Evolutionary conservation across 345 rosid genomes (phyloP).

Genomic region (Mercurialis annua): DNA sequence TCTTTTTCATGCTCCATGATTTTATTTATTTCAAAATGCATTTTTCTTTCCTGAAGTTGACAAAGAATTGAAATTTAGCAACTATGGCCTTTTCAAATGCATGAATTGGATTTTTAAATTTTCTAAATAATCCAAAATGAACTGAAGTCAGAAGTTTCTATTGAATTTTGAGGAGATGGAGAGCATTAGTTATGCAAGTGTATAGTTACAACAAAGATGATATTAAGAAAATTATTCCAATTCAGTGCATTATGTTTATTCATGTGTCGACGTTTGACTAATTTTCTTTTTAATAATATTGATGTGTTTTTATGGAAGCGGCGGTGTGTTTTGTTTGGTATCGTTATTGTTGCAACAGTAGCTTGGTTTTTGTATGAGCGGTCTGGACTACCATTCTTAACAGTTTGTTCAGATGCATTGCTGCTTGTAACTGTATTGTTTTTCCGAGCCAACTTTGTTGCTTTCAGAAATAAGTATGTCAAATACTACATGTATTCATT

Average conservation of each 20-base stretch:
- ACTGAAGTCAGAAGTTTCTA: too few species aligned
- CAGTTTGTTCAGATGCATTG: conserved; percentile 76
- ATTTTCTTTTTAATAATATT: conserved; percentile 27
- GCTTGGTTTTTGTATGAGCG: conserved; percentile 77
- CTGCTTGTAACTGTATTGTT: conserved; percentile 51
- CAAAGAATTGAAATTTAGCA: too few species aligned
- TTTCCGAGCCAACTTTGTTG: conserved; percentile 61
- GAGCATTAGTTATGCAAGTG: too few species aligned
- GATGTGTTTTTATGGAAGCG: conserved; percentile 80
- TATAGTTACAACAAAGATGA: too few species aligned
- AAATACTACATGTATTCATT: conserved; percentile 1
- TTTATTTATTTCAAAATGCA: too few species aligned
- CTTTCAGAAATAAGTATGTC: conserved; percentile 51
- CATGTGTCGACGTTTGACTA: neutral
- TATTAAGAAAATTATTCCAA: neutral
- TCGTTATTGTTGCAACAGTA: conserved; percentile 67
- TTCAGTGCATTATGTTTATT: neutral
- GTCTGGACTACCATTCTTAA: conserved; percentile 75
- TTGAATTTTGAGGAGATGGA: too few species aligned
- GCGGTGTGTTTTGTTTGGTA: conserved; percentile 52
- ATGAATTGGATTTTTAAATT: too few species aligned
- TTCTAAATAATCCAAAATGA: too few species aligned
- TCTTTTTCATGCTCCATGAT: too few species aligned
- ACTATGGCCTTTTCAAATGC: too few species aligned
- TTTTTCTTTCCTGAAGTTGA: too few species aligned